phyloP scores from a whole-genome alignment of 768 basidiomycete species.

The Hericium rajendrae region DNA sequence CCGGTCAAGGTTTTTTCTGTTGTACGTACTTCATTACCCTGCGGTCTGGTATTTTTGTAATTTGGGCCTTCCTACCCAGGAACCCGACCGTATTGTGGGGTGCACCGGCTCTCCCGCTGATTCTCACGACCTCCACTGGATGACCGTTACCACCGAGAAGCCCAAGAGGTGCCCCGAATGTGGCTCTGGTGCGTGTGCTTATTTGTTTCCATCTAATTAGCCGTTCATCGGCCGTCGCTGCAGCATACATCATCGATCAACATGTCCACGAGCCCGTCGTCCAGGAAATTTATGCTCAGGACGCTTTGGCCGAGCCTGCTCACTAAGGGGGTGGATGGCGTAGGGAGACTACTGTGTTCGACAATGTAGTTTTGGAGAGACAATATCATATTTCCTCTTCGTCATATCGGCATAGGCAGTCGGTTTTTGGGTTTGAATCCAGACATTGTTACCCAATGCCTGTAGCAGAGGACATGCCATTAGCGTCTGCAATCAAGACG shows the following conservation, averaged over 20 bases:
- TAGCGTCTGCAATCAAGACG: too few relatives aligned
- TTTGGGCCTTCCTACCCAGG: conserved; percentile 31
- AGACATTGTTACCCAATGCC: too few relatives aligned
- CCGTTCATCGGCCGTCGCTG: neutral
- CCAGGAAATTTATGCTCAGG: conserved; percentile 11
- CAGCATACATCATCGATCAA: conserved; percentile 64
- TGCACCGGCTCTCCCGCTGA: conserved; percentile 94
- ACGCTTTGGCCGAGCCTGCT: neutral
- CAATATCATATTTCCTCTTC: neutral
- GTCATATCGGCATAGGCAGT: neutral
- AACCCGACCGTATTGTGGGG: conserved; percentile 75
- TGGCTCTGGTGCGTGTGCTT: conserved; percentile 65
- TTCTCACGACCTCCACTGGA: conserved; percentile 91
- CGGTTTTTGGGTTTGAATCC: too few relatives aligned
- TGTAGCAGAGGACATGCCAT: too few relatives aligned
- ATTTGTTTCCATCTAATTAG: too few relatives aligned
- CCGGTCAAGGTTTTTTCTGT: conserved; percentile 83
- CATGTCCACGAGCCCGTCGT: neutral
- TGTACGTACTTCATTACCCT: conserved; percentile 39
- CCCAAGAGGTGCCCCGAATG: conserved; percentile 84
- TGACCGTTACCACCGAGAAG: conserved; percentile 55
- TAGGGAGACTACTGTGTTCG: neutral
- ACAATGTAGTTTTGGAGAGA: neutral
- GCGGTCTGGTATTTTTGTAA: neutral
- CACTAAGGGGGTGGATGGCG: neutral